These are phyloP conservation scores for Corylus avellana DNA, from an alignment of 306 rosid genomes.

Conservation along the genomic window DNA sequence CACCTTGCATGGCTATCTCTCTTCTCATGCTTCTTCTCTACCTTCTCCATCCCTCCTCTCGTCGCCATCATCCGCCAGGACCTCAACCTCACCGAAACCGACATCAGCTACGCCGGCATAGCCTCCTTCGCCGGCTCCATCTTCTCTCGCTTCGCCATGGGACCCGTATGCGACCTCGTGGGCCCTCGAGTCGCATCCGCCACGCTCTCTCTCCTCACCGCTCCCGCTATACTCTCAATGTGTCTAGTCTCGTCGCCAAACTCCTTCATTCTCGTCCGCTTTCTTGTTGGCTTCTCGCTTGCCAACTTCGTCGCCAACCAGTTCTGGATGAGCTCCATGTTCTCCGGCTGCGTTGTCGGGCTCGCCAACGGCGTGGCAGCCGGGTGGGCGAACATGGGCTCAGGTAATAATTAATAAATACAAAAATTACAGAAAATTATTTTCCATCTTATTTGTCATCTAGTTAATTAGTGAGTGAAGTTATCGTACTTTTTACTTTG, in stretches of 20 bases:
- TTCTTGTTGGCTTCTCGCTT: constrained; percentile 51
- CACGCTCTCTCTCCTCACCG: constrained; percentile 56
- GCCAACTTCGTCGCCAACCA: constrained; percentile 66
- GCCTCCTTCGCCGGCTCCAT: constrained; percentile 60
- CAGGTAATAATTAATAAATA: not conserved
- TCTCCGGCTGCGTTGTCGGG: constrained; percentile 49
- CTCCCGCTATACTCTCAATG: constrained; percentile 47
- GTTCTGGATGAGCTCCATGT: constrained; percentile 71
- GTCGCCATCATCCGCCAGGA: constrained; percentile 47
- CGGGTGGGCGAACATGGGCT: constrained; percentile 64
- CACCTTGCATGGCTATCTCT: constrained; percentile 69
- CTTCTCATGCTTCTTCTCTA: constrained; percentile 63
- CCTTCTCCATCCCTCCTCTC: constrained; percentile 71
- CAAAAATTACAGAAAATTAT: too few relatives aligned
- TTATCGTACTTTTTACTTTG: too few relatives aligned
- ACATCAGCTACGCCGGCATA: constrained; percentile 42
- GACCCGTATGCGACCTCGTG: constrained; percentile 50
- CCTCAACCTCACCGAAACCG: constrained; percentile 49
- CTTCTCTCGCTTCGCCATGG: constrained; percentile 68
- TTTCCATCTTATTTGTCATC: too few relatives aligned
- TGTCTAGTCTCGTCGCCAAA: constrained; percentile 37
- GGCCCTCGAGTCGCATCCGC: constrained; percentile 60
- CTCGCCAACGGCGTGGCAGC: constrained; percentile 61
- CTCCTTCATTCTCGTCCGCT: constrained; percentile 48
- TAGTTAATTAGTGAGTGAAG: too few relatives aligned